Base-by-base conservation (phyloP, 805 yeast species). In the Yarrowia phangngaensis region DNA sequence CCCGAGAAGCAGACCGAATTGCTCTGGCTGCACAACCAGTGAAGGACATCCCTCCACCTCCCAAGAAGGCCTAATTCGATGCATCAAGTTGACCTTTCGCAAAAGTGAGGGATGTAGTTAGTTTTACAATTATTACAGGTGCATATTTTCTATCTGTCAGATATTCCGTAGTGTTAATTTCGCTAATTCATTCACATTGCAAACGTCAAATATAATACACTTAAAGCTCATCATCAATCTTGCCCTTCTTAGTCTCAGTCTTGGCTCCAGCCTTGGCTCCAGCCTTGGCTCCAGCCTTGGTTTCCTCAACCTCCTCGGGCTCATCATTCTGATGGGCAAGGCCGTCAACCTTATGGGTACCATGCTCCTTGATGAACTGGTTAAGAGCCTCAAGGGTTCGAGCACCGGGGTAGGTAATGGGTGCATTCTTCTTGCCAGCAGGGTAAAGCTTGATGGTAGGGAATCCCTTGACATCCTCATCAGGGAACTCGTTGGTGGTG, bases 361-460 rank as follows among this genome's bases (percentile, higher is more conserved):
- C 92, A 41, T 76, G 70, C 58, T 76, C 80, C 61, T 78, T 75
- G 59, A 92, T 72, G 70, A 89, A 92, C 20, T 71, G 69, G 54
- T 83, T 73, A 57, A 92, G 72, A 22, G 74, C 70, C 59, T 83
- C 87, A 51, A 86, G 68, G 41, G 81, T 81, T 75, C 97, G 86
- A 41, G 74, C 70, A 54, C 87, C 84, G 51, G 73, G 69, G 70
- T 72, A 89, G 29, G 71, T 68, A 53, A 88, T 66, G 52, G 90
- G 88, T 53, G 74, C 71, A 38, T 74, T 68, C 65, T 80, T 76
- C 62, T 79, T 77, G 55, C 84, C 84, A 55, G 95, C 97, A 61
- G 95, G 96, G 74, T 80, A 92, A 52, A 90, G 75, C 63, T 83
- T 75, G 59, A 92, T 71, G 51, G 97, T 90, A 69, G 98, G 98